These are phyloP conservation scores for Mentha longifolia DNA, from an alignment of 257 asterid genomes.

Conservation along the genomic window DNA sequence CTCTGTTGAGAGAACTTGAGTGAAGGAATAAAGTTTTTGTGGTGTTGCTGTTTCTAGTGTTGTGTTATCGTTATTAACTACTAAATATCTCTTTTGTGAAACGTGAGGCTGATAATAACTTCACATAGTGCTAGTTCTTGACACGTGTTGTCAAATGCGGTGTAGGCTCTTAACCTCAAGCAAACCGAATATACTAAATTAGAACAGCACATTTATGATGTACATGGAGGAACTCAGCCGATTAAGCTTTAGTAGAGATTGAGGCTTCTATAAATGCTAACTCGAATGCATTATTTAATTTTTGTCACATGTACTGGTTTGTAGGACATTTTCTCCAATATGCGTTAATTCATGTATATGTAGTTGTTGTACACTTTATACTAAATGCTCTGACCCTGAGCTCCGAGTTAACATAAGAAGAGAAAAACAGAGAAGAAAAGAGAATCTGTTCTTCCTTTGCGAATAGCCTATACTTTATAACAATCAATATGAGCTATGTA, in stretches of 20 bases:
- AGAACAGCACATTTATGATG: conserved; percentile 10
- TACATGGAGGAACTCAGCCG: not conserved
- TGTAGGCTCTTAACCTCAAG: not conserved
- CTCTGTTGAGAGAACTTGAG: not conserved
- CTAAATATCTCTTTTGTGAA: not conserved
- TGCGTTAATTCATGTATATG: too few species aligned
- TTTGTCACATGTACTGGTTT: not conserved
- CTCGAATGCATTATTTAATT: not conserved
- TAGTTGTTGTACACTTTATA: too few species aligned
- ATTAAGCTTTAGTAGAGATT: not conserved
- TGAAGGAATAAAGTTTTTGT: not conserved
- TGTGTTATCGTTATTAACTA: not conserved
- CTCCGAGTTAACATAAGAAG: not conserved
- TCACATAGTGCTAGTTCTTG: conserved; percentile 13
- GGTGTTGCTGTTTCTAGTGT: conserved; percentile 1
- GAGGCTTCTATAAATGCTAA: conserved; percentile 15
- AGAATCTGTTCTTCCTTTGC: not conserved
- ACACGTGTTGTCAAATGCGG: conserved; percentile 22
- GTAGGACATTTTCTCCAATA: not conserved
- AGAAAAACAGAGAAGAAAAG: not conserved
- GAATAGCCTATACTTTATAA: not conserved
- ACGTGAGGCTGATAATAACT: not conserved
- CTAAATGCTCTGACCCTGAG: not conserved
- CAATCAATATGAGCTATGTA: conserved; percentile 11
- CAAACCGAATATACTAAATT: not conserved